Evolutionary conservation across 2,329 filamentous ascomycete species (phyloP).

Genomic region (Dactylellina drechsleri): DNA sequence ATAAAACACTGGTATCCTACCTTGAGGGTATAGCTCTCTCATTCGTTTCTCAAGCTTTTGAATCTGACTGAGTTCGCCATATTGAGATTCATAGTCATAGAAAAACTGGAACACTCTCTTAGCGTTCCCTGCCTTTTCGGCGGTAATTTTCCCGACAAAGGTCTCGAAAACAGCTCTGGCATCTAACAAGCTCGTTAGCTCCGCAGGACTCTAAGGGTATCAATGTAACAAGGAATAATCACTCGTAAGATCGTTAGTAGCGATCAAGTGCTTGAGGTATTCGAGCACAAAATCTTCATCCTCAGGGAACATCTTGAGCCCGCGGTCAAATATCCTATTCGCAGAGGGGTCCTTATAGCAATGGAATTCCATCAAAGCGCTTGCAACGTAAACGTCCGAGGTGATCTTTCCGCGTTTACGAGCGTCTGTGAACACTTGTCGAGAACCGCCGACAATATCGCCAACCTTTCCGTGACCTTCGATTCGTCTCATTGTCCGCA

Average conservation of each 20-base stretch:
- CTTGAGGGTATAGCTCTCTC: slow-evolving; percentile 90
- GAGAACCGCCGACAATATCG: slow-evolving; percentile 74
- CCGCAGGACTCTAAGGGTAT: not conserved
- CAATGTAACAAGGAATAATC: slow-evolving; percentile 63
- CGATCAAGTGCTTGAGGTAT: slow-evolving; percentile 93
- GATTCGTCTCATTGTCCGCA: slow-evolving; percentile 91
- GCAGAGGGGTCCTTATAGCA: slow-evolving; percentile 95
- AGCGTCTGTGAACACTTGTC: slow-evolving; percentile 89
- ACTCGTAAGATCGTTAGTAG: slow-evolving; percentile 93
- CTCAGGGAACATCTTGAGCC: slow-evolving; percentile 90
- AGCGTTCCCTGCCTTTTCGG: slow-evolving; percentile 81
- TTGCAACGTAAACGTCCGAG: slow-evolving; percentile 93
- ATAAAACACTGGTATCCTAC: slow-evolving; percentile 63
- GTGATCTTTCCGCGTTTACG: slow-evolving; percentile 86
- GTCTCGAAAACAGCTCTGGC: slow-evolving; percentile 96
- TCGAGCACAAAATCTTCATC: slow-evolving; percentile 94
- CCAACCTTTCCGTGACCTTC: slow-evolving; percentile 83
- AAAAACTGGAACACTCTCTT: slow-evolving; percentile 91
- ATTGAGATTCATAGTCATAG: slow-evolving; percentile 93
- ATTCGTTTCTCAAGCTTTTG: slow-evolving; percentile 91
- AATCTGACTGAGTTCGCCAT: slow-evolving; percentile 90
- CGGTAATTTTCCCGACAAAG: slow-evolving; percentile 78
- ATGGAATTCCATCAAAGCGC: slow-evolving; percentile 90
- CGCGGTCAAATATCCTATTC: slow-evolving; percentile 94
- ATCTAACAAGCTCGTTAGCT: slow-evolving; percentile 67